Conservation (phyloP, 768 basidiomycete species). For the Harrya chromipes region DNA sequence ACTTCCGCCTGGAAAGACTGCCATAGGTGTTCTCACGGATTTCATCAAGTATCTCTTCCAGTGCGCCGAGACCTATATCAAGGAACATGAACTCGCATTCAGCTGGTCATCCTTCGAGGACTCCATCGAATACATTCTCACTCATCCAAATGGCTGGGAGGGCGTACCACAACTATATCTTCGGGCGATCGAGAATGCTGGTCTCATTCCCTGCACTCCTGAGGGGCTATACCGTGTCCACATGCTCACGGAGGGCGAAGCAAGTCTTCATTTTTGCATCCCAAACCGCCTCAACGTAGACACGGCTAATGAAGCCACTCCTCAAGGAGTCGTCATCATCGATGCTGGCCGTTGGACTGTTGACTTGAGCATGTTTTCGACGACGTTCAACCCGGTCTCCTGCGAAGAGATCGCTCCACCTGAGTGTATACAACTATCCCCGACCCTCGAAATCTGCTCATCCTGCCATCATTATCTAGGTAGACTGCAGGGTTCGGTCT, state of each 20-base stretch:
- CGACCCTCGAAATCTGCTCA: neutral
- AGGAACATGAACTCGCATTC: conserved; percentile 13
- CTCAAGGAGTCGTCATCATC: conserved; percentile 37
- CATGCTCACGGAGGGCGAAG: conserved; percentile 21
- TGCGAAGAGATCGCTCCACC: conserved; percentile 34
- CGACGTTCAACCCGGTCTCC: conserved; percentile 15
- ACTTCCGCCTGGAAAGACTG: conserved; percentile 18
- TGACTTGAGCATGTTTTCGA: conserved; percentile 36
- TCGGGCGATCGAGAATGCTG: conserved; percentile 17
- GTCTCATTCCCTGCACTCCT: conserved; percentile 12
- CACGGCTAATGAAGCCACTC: conserved; percentile 14
- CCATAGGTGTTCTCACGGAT: conserved; percentile 18
- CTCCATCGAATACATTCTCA: conserved; percentile 19
- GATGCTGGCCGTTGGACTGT: conserved; percentile 41
- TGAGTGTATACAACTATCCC: conserved; percentile 17
- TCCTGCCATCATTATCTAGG: conserved; percentile 25
- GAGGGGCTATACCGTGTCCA: conserved; percentile 17
- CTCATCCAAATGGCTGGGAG: conserved; percentile 31
- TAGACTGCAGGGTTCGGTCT: conserved; percentile 45
- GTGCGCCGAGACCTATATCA: conserved; percentile 15
- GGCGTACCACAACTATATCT: conserved; percentile 22
- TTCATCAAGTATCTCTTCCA: conserved; percentile 19
- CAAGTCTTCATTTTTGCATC: conserved; percentile 35
- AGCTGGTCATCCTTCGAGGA: conserved; percentile 15
- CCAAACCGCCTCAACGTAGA: conserved; percentile 29